phyloP scores from a whole-genome alignment of 2,329 filamentous ascomycete genomes.

The Akanthomyces uredinophilus region DNA sequence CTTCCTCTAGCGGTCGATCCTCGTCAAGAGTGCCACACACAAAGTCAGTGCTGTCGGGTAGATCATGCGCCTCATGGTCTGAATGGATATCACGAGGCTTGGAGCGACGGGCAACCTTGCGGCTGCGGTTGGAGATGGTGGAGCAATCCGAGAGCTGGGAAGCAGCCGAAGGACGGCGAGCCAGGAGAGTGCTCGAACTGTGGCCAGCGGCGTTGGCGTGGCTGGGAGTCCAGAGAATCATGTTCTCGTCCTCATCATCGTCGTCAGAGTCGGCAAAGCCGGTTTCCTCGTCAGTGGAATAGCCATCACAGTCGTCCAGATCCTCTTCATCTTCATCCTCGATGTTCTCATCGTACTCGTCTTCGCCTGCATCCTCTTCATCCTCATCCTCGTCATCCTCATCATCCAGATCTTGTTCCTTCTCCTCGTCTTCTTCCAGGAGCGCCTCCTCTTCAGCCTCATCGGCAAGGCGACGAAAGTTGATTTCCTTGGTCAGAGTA shows the following conservation, averaged over 20 bases:
- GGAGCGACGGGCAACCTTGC: constrained; percentile 27
- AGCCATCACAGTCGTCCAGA: constrained; percentile 56
- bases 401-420: constrained; percentile 37
- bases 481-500: constrained; percentile 83
- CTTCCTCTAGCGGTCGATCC: constrained; percentile 88
- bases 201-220: constrained; percentile 33
- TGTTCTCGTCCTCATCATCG: constrained; percentile 59
- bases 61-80: constrained; percentile 61
- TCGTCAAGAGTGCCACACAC: constrained; percentile 98
- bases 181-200: constrained; percentile 30
- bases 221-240: constrained; percentile 51
- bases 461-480: constrained; percentile 76
- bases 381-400: constrained; percentile 43
- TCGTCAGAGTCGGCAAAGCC: constrained; percentile 66
- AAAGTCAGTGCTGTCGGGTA: constrained; percentile 97
- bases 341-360: constrained; percentile 45
- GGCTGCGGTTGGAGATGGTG: constrained; percentile 38
- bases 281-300: constrained; percentile 68
- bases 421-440: constrained; percentile 62
- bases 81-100: constrained; percentile 27
- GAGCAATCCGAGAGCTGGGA: constrained; percentile 58
- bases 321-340: constrained; percentile 48
- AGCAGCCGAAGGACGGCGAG: constrained; percentile 34
- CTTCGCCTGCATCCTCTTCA: constrained; percentile 41
- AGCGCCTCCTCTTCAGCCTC: constrained; percentile 88